Base-by-base conservation (phyloP, 192 early-diverging fungal species). In the Rhizophlyctis rosea region DNA sequence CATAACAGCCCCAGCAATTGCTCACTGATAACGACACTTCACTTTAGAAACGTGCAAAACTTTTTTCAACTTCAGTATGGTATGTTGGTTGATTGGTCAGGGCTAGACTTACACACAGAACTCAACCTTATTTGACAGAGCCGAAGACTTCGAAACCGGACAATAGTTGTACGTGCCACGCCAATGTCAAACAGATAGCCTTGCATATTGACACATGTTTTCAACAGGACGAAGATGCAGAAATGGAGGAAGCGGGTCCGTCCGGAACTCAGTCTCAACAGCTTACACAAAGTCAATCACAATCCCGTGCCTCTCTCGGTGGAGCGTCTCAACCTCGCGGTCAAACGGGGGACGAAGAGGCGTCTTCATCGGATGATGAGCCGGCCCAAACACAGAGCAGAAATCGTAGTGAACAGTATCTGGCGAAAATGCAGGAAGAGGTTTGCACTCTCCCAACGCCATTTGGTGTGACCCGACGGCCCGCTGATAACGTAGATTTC, bases 321-420 rank as follows among this genome's bases (percentile, higher is more conserved):
- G n/a, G n/a, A n/a, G n/a, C n/a, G n/a, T n/a, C n/a, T n/a, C n/a
- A n/a, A n/a, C n/a, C n/a, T n/a, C n/a, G n/a, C n/a, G n/a, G n/a
- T n/a, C n/a, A n/a, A n/a, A n/a, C n/a, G n/a, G n/a, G n/a, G 39
- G 39, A 44, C 39, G 39, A 44, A 18, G 39, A 44, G 39, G 39
- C 7, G 9, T 44, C 39, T 44, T 44, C 39, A 18, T 44, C 39
- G 9, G 39, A 44, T 18, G 39, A 44, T 18, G 39, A 44, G 39
- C n/a, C n/a, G n/a, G 39, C 39, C 18, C 39, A 7, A 13, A 13
- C 39, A 7, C 39, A 44, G 18, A 44, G 39, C 7, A 44, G 18
- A 18, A 18, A 7, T 13, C 39, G 9, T 44, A 18, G 39, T 13
- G 39, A 44, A 18, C 7, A 44, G 7, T 44, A 44, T 18, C 7